Conservation (phyloP, 352 stramenopile genomes). For the Globisporangium cederbergense region DNA sequence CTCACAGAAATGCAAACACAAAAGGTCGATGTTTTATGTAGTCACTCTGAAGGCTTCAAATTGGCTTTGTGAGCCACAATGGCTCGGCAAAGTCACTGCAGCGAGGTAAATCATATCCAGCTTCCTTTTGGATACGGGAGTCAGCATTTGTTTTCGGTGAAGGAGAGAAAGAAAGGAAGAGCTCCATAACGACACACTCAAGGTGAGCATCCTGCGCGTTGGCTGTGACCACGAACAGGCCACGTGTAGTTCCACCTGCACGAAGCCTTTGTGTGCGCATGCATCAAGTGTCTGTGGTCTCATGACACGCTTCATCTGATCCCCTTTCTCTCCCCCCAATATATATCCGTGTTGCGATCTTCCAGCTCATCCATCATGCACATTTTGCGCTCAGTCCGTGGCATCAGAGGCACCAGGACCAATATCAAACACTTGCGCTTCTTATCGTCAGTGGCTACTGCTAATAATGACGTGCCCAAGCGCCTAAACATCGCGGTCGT, state of each 20-base stretch:
- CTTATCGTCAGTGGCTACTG: constrained; percentile 14
- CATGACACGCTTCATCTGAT: not conserved
- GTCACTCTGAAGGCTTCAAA: not conserved
- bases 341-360: not conserved
- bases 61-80: too few relatives aligned
- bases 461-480: not conserved
- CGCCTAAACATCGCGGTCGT: constrained; percentile 59
- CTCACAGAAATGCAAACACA: too few relatives aligned
- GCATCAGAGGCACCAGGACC: not conserved
- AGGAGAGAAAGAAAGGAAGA: not conserved
- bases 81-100: not conserved
- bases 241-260: not conserved
- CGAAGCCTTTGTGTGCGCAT: too few relatives aligned
- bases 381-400: not conserved
- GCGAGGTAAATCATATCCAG: not conserved
- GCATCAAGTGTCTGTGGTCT: not conserved
- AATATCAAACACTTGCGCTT: not conserved
- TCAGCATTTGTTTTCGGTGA: too few relatives aligned
- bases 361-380: not conserved
- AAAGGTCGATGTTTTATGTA: not conserved
- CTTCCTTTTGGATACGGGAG: not conserved
- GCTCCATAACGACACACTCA: not conserved
- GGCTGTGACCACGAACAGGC: not conserved
- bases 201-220: not conserved
- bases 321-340: not conserved